Percentiles rank a stretch among this genome's conserved stretches.
Conservation (phyloP, 441 rosid genomes). For the Euphorbia celastroides region DNA sequence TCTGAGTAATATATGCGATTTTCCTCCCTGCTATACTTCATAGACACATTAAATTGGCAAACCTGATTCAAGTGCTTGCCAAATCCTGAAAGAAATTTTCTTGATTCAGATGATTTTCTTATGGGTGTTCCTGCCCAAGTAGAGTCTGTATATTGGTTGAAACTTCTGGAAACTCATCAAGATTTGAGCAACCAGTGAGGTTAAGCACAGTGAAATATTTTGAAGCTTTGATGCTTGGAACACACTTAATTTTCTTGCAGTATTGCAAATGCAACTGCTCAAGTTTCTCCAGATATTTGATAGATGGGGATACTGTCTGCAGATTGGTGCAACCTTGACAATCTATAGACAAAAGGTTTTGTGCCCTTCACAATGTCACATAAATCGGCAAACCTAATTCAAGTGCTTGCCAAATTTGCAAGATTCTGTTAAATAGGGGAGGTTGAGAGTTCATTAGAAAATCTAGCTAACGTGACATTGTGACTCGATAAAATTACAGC, state of each 20-base stretch:
- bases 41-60: neutral
- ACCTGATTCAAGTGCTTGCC: neutral
- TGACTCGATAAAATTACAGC: neutral
- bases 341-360: neutral
- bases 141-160: neutral
- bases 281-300: neutral
- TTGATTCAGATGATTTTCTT: neutral
- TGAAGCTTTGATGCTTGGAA: neutral
- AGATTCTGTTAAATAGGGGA: neutral
- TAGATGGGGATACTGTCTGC: neutral
- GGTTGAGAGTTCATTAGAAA: neutral
- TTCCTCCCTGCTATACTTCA: neutral
- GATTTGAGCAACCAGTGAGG: conserved; percentile 1
- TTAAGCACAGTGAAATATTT: neutral
- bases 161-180: conserved; percentile 5
- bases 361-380: neutral
- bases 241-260: neutral
- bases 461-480: neutral
- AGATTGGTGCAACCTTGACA: neutral
- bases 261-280: neutral
- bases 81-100: neutral
- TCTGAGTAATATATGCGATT: neutral
- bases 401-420: neutral
- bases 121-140: neutral
- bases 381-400: too few relatives aligned